Base-by-base conservation (phyloP, 345 rosid species). In the Hibiscus syriacus region DNA sequence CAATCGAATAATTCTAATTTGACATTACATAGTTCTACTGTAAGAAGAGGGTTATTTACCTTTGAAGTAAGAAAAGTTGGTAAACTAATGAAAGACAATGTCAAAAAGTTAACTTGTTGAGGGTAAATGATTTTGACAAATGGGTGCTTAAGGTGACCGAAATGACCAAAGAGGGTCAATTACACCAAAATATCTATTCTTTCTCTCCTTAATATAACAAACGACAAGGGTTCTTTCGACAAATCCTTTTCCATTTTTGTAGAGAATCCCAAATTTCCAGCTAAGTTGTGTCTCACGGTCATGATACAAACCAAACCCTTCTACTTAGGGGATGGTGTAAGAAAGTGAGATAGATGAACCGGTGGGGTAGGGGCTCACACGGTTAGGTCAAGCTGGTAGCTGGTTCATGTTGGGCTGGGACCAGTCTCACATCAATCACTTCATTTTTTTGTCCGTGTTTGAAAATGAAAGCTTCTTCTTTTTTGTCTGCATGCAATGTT, bases 171-270 rank as follows among this genome's bases (percentile, higher is more conserved):
- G 22, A 36, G 4, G 55, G 23, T 23, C 55, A 29, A 39, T 69
- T 75, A 48, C 68, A 65, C 71, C 69, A 70, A 43, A 39, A 55
- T 14, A 50, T 2, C 6, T 20, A 19, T 43, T 3, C 0, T 5
- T 10, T 48, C 19, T 2, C 4, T n/a, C 67, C 20, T n/a, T 12
- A 32, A 36, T 59, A 36, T 69, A 53, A 60, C 67, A 70, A 64
- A 73, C 50, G 30, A 69, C 71, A 71, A 63, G 52, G 55, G 55
- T 41, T n/a, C 64, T 59, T 70, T 75, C 55, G 52, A 67, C 23
- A 67, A 61, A 12, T 58, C 49, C 49, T 50, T 46, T 56, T 46
- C 32, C 32, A 50, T 71, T 52, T 59, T 45, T 36, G 55, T 34
- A 12, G 30, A 29, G 23, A 56, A 7, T 4, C 23, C 43, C 30